phyloP scores from a whole-genome alignment of 2,329 filamentous ascomycete species.

The Sarocladium strictum region DNA sequence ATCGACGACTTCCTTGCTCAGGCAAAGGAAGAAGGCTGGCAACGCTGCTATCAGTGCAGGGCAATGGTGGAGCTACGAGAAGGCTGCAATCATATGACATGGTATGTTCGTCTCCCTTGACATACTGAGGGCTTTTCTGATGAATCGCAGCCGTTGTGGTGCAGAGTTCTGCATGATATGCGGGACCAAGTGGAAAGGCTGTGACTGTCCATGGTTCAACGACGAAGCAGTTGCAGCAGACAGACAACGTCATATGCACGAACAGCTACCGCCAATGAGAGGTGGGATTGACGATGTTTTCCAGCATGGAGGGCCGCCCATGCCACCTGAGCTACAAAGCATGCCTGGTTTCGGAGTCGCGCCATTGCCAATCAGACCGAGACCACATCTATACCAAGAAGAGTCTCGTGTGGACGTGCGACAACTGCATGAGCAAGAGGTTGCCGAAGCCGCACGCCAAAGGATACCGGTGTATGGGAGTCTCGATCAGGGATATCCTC shows the following conservation, averaged over 20 bases:
- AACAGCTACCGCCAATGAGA: constrained; percentile 29
- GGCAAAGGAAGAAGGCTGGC: constrained; percentile 64
- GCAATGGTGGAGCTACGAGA: constrained; percentile 72
- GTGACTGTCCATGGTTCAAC: constrained; percentile 77
- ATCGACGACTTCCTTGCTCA: constrained; percentile 57
- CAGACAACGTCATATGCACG: constrained; percentile 45
- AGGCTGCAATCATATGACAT: constrained; percentile 85
- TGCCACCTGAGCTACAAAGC: constrained; percentile 23
- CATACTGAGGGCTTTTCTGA: neutral
- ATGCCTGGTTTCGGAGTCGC: constrained; percentile 9
- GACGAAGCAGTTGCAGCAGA: constrained; percentile 48
- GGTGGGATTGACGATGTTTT: constrained; percentile 17
- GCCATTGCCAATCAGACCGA: constrained; percentile 19
- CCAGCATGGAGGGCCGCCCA: constrained; percentile 18
- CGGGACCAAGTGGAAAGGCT: constrained; percentile 74
- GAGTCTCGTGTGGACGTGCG: constrained; percentile 34
- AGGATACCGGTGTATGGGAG: constrained; percentile 28
- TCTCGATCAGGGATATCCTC: constrained; percentile 20
- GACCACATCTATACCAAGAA: constrained; percentile 36
- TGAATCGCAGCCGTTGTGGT: constrained; percentile 56
- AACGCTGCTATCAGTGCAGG: constrained; percentile 68
- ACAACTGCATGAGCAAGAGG: constrained; percentile 39
- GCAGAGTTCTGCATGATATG: constrained; percentile 87
- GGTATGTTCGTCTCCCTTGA: constrained; percentile 45
- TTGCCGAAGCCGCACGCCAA: constrained; percentile 34